Percentiles rank a stretch among this genome's conserved stretches.
Evolutionary conservation across 352 stramenopile species (phyloP).

Genomic region (Blastocystis hominis): DNA sequence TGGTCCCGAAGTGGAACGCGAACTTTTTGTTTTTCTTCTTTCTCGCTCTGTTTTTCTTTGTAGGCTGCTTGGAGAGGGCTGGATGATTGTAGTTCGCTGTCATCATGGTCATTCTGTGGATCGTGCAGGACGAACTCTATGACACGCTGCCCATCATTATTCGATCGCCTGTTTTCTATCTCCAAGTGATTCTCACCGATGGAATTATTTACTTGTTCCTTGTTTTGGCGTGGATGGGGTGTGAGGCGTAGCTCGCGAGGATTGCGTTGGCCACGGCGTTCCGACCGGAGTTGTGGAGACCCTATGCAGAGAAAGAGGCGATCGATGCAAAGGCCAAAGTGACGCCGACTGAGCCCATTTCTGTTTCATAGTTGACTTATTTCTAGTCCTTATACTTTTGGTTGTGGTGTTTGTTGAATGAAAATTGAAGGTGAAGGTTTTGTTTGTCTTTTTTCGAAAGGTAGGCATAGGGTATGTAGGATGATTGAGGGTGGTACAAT

Average conservation of each 20-base stretch:
- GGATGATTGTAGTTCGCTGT: conserved; percentile 10
- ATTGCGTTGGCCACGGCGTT: background rate
- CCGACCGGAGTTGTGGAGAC: background rate
- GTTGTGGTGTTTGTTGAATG: no score
- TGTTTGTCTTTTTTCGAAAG: no score
- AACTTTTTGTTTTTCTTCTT: conserved; percentile 24
- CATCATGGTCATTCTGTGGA: conserved; percentile 19
- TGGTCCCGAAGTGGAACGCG: conserved; percentile 36
- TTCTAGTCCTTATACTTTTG: background rate
- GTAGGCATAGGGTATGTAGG: no score
- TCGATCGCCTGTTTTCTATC: conserved; percentile 43
- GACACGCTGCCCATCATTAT: conserved; percentile 54
- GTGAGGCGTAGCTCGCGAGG: conserved; percentile 37
- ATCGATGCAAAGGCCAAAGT: background rate
- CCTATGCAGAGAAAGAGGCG: conserved; percentile 20
- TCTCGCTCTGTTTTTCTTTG: conserved; percentile 17
- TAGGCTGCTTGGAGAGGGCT: background rate
- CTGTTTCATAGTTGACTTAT: background rate
- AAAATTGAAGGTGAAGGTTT: no score
- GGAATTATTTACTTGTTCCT: conserved; percentile 43
- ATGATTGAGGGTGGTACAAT: background rate
- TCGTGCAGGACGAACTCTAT: conserved; percentile 51
- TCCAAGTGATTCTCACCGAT: conserved; percentile 23
- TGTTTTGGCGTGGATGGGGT: background rate
- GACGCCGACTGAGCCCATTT: background rate